Percentiles rank a stretch among this genome's conserved stretches.
phyloP scores from a whole-genome alignment of 257 asterid species.

The Solanum medicagineum region DNA sequence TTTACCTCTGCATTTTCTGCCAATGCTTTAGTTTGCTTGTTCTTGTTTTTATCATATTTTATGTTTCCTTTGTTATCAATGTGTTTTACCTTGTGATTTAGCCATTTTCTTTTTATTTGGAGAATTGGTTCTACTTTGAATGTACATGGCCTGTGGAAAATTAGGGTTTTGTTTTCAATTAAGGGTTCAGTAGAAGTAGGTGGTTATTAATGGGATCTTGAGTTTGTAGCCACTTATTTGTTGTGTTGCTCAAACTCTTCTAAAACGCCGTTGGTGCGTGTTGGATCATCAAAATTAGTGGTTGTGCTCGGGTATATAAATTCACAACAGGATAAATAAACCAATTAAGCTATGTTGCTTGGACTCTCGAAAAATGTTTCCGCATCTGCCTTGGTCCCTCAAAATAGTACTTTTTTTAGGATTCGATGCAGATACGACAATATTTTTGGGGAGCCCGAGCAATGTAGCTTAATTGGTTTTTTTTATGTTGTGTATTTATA shows the following conservation, averaged over 20 bases:
- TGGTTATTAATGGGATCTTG: background rate
- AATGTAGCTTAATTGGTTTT: background rate
- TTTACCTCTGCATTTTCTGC: background rate
- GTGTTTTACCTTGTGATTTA: background rate
- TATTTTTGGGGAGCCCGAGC: background rate
- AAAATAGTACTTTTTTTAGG: background rate
- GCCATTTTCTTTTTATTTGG: background rate
- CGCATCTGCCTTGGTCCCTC: background rate
- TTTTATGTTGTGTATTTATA: background rate
- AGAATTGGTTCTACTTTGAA: background rate
- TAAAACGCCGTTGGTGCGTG: background rate
- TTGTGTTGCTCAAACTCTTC: background rate
- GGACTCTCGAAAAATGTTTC: background rate
- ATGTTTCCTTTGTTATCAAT: background rate
- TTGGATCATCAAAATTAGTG: background rate
- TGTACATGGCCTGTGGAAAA: background rate
- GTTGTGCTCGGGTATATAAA: background rate
- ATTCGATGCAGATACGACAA: background rate
- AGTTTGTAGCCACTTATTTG: background rate
- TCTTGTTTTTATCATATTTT: background rate
- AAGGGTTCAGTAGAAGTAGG: background rate
- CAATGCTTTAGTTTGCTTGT: background rate
- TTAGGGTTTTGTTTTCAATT: background rate
- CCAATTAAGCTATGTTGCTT: background rate
- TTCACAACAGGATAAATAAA: background rate